phyloP scores from a whole-genome alignment of 495 filamentous ascomycete genomes.

The Xylaria telfairii region DNA sequence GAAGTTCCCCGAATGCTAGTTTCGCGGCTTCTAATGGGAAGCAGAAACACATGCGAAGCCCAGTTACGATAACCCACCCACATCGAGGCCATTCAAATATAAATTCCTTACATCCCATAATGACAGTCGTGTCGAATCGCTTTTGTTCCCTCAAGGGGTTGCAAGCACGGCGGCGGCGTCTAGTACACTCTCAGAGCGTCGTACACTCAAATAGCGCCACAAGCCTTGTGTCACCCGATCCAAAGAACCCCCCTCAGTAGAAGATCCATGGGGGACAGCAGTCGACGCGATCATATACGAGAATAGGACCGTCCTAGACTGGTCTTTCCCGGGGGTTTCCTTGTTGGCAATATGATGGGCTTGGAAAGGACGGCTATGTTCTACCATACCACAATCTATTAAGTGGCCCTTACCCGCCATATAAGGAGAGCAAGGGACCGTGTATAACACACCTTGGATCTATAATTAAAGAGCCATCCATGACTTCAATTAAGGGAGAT shows the following conservation, averaged over 20 bases:
- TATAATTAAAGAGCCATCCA: background rate
- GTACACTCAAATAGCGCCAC: background rate
- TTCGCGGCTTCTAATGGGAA: background rate
- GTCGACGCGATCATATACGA: background rate
- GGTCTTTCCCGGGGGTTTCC: background rate
- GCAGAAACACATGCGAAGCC: background rate
- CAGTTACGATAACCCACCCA: background rate
- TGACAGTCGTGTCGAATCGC: background rate
- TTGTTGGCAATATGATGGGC: background rate
- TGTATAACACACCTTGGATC: background rate
- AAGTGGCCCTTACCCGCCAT: background rate
- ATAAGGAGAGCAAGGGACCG: background rate
- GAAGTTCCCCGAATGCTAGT: background rate
- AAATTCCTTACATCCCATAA: background rate
- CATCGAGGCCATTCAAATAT: background rate
- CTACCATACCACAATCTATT: background rate
- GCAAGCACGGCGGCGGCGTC: background rate
- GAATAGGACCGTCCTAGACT: background rate
- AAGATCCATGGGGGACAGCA: background rate
- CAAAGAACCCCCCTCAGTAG: background rate
- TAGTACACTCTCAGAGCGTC: background rate
- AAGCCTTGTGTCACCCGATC: background rate
- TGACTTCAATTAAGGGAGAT: background rate
- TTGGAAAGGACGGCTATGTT: background rate
- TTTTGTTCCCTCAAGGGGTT: background rate